Base-by-base conservation (phyloP, 2,329 filamentous ascomycete genomes). In the Cladosporium sp. region DNA sequence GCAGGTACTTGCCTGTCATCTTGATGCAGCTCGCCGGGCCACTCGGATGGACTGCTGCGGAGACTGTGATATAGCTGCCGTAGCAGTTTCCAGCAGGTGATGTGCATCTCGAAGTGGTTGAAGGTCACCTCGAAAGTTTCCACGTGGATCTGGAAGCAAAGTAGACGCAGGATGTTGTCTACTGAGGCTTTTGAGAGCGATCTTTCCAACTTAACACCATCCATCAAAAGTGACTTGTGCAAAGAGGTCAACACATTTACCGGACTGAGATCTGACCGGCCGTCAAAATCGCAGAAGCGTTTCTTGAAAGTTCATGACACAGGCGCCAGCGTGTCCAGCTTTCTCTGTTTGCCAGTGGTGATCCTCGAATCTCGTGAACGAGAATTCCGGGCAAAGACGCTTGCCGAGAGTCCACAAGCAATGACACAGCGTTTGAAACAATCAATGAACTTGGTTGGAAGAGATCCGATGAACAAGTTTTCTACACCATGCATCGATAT, bases 101-200 rank as follows among this genome's bases (percentile, higher is more conserved):
- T 45, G 39, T 59, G 56, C 56, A 59, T 17, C 2, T 38, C 12
- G 12, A 59, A 59, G 36, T 52, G 39, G 1, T 59, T 30, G 56
- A 59, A 59, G 3, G 19, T 52, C 17, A 52, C 12, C 14, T 52
- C 47, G 3, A 12, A 11, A 5, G 25, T 25, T 28, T 59, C 56
- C 25, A 36, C 15, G 17, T 49, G 52, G 25, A 56, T 25, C 14
- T 25, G n/a, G 5, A n/a, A 1, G 39, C 15, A 17, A 22, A 56
- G 52, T 11, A 37, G 40, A 11, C 12, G 5, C 36, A 38, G 11
- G 36, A 38, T 14, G 5, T 14, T 17, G 30, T n/a, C 8, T n/a
- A 40, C 3, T 47, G 38, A n/a, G 15, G 14, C n/a, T 15, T 47
- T 37, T 34, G 37, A 14, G 11, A 20, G 36, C 36, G 15, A 38